phyloP scores from a whole-genome alignment of 2,329 filamentous ascomycete genomes.

The Pleoardoris graminearum region DNA sequence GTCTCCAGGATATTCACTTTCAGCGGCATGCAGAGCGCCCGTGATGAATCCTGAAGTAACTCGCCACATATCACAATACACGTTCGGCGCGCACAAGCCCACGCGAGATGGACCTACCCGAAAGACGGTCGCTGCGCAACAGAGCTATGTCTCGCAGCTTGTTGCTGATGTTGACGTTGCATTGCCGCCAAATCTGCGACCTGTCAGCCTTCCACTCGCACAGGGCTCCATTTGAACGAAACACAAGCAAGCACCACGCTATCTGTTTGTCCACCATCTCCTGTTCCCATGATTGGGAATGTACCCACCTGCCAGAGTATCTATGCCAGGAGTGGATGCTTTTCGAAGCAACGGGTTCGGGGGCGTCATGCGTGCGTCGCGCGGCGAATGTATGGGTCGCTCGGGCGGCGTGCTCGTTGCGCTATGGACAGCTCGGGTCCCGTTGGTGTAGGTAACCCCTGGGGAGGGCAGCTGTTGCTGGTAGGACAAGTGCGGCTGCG shows the following conservation, averaged over 20 bases:
- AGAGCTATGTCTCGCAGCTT: slow-evolving; percentile 44
- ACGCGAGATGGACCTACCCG: slow-evolving; percentile 32
- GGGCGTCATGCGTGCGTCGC: slow-evolving; percentile 39
- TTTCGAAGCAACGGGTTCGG: slow-evolving; percentile 44
- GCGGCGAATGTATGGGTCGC: slow-evolving; percentile 31
- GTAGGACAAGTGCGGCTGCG: slow-evolving; percentile 43
- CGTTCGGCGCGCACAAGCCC: not conserved
- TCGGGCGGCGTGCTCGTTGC: slow-evolving; percentile 36
- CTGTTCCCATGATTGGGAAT: no score
- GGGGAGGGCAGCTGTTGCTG: slow-evolving; percentile 37
- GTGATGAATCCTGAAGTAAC: not conserved
- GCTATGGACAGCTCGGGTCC: slow-evolving; percentile 35
- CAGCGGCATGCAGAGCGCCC: no score
- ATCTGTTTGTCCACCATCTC: no score
- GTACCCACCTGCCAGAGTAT: slow-evolving; percentile 52
- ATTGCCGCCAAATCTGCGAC: slow-evolving; percentile 51
- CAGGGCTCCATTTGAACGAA: not conserved
- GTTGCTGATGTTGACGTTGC: slow-evolving; percentile 52
- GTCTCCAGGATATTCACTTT: not conserved
- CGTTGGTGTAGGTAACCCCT: slow-evolving; percentile 33
- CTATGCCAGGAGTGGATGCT: slow-evolving; percentile 53
- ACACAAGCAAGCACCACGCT: no score
- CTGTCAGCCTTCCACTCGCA: not conserved
- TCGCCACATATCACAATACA: not conserved
- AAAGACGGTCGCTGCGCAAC: slow-evolving; percentile 41